Evolutionary conservation across 345 rosid genomes (phyloP).

Genomic region (Fremontodendron californicum): DNA sequence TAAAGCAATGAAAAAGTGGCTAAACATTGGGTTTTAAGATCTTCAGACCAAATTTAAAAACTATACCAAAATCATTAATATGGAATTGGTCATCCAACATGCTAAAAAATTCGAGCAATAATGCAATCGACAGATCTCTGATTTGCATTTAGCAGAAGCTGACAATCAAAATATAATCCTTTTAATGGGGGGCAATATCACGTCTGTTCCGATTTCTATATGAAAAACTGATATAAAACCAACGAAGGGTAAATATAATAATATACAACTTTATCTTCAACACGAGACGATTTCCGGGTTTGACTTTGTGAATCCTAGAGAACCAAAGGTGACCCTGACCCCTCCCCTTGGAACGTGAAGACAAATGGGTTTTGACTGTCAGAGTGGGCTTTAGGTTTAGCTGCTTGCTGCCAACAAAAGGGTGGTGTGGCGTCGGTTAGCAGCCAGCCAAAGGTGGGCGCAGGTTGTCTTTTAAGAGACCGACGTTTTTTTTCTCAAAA

Average conservation of each 20-base stretch:
- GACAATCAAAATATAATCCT: conserved; percentile 14
- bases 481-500: conserved; percentile 25
- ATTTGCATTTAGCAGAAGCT: background rate
- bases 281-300: conserved; percentile 31
- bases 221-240: background rate
- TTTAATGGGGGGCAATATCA: background rate
- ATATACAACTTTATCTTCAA: conserved; percentile 3
- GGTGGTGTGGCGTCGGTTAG: background rate
- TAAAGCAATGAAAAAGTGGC: background rate
- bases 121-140: background rate
- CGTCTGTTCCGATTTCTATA: background rate
- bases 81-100: background rate
- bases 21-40: no score
- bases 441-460: conserved; percentile 20
- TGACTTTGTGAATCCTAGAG: conserved; percentile 51
- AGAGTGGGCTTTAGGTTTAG: conserved; percentile 57
- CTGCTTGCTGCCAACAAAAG: background rate
- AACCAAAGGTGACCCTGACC: conserved; percentile 6
- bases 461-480: conserved; percentile 16
- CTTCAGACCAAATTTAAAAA: background rate
- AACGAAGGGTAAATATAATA: background rate
- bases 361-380: conserved; percentile 47
- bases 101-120: background rate
- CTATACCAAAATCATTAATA: background rate
- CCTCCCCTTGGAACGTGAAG: conserved; percentile 14